Evolutionary conservation across 2,329 filamentous ascomycete species (phyloP), one percentile per base, ranked within the genome.

Genomic region (Fusarium concolor): DNA sequence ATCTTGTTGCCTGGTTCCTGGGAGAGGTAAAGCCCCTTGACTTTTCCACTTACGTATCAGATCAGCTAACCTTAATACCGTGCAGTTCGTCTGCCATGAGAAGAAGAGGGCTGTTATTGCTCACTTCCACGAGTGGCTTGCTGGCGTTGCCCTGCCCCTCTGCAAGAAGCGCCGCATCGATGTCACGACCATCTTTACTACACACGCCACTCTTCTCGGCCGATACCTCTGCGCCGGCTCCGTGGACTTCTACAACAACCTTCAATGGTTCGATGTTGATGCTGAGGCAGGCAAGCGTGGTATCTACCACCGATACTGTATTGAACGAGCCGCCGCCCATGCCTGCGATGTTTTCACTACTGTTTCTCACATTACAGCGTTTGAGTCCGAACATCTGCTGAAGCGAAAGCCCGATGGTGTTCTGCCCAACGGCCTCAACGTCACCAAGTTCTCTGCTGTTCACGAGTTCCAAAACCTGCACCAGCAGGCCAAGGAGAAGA

Each of bases 391-490:
- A 84, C 95, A 99, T 81, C 82, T 99, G 72, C 87, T 99, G 70
- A 98, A 98, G 87, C 91, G 96, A 69, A 98, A 98, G 82, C 96
- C 96, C 2, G 96, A 99, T 74, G 96, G 96, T 41, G 96, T 99
- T 9, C 81, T 98, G 71, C 96, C 96, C 72, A 99, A 99, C 75
- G 96, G 96, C 68, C 86, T 99, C 75, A 99, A 99, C 75, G 96
- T 99, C 65, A 97, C 79, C 66, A 98, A 98, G 80, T 98, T 98
- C 83, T 95, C 94, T 10, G 96, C 96, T 9, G 94, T 97, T 75
- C 96, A 99, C 84, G 96, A 99, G 81, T 98, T 98, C 84, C 96
- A 99, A 80, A 99, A 99, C 78, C 82, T 99, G 76, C 96, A 98
- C 81, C 94, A 97, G 76, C 92, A 96, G 78, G 91, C 94, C 75